A percentile compares a stretch with the other conserved stretches of the same genome.
Evolutionary conservation across 495 filamentous ascomycete genomes (phyloP).

Genomic region (Massariosphaeria phaeospora): DNA sequence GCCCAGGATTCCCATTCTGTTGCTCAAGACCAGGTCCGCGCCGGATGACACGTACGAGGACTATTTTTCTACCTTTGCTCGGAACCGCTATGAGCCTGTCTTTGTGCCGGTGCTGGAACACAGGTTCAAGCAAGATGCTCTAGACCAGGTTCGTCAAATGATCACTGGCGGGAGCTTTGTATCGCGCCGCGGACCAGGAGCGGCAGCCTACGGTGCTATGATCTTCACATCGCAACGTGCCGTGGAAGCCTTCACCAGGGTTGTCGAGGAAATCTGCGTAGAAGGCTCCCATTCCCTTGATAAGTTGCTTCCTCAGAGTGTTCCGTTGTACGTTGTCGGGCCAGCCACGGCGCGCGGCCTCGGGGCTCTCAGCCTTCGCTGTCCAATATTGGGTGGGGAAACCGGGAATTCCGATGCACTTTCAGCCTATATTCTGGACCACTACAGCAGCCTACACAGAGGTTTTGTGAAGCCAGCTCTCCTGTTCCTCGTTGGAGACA

Average conservation of each 20-base stretch:
- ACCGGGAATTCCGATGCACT: constrained; percentile 78
- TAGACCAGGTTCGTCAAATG: constrained; percentile 44
- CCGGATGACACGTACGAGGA: constrained; percentile 77
- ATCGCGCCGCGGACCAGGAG: background rate
- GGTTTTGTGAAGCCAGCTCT: constrained; percentile 52
- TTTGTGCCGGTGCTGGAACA: constrained; percentile 88
- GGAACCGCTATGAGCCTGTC: constrained; percentile 52
- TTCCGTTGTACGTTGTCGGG: constrained; percentile 82
- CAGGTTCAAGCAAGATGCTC: constrained; percentile 48
- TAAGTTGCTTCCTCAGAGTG: constrained; percentile 41
- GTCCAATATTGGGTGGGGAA: constrained; percentile 56
- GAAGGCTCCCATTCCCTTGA: constrained; percentile 15
- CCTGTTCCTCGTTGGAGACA: constrained; percentile 83
- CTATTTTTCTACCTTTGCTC: constrained; percentile 53
- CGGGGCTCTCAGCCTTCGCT: constrained; percentile 48
- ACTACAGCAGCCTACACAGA: constrained; percentile 51
- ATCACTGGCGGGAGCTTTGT: constrained; percentile 38
- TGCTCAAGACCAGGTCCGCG: constrained; percentile 80
- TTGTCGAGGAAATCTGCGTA: constrained; percentile 48
- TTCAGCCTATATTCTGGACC: constrained; percentile 66
- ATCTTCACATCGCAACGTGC: constrained; percentile 94
- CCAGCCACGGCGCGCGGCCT: constrained; percentile 80
- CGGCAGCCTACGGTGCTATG: constrained; percentile 65
- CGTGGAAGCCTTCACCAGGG: constrained; percentile 72
- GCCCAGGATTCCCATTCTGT: constrained; percentile 55